These are phyloP conservation scores for Rosa hybrid DNA, from an alignment of 331 rosid species.

Conservation along the genomic window DNA sequence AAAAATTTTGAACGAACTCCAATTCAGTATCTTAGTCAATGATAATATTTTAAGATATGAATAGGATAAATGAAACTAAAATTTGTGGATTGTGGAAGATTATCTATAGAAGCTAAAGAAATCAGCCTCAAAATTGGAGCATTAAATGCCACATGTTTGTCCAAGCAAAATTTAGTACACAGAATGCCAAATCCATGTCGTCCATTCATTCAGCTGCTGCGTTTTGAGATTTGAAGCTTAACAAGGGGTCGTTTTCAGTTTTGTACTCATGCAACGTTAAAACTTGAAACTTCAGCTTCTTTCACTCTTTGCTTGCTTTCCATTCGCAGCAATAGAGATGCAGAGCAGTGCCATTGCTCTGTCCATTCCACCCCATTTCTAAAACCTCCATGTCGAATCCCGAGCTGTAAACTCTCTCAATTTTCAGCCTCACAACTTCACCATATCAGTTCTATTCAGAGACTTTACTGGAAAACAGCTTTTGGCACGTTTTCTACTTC, in stretches of 20 bases:
- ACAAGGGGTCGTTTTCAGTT: not conserved
- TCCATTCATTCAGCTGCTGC: slow-evolving; percentile 14
- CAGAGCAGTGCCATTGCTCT: slow-evolving; percentile 26
- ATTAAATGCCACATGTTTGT: slow-evolving; percentile 12
- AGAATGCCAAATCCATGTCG: not conserved
- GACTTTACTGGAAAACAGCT: slow-evolving; percentile 17
- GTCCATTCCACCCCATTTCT: slow-evolving; percentile 23
- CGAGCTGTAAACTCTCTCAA: not conserved
- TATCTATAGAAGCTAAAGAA: not conserved
- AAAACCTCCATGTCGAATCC: slow-evolving; percentile 24
- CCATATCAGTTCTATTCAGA: slow-evolving; percentile 1
- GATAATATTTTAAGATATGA: not conserved
- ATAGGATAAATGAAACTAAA: not conserved
- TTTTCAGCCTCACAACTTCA: slow-evolving; percentile 7
- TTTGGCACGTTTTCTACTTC: slow-evolving; percentile 19
- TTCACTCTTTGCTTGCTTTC: not conserved
- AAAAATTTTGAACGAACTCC: not conserved
- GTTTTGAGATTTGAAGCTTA: not conserved
- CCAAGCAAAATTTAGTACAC: slow-evolving; percentile 17
- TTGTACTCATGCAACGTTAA: slow-evolving; percentile 28
- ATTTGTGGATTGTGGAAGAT: slow-evolving; percentile 1
- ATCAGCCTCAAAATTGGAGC: slow-evolving; percentile 9
- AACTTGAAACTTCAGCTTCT: not conserved
- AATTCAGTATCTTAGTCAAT: not conserved
- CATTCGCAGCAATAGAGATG: slow-evolving; percentile 19